Evolutionary conservation across 805 yeast species (phyloP).

Genomic region (Vanderwaltozyma yarrowii): DNA sequence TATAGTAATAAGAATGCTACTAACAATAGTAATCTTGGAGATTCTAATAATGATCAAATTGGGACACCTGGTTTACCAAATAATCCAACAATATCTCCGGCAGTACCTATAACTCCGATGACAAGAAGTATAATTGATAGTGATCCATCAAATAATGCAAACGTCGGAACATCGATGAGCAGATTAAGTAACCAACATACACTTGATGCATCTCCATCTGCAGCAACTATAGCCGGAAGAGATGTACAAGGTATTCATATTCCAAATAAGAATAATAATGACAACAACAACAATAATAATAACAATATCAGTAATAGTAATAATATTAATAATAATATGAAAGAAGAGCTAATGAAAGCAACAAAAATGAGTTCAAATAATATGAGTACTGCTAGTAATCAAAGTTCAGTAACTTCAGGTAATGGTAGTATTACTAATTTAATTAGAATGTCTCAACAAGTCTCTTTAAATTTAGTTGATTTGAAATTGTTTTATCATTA

Average conservation of each 20-base stretch:
- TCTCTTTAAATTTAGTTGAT: slow-evolving; percentile 57
- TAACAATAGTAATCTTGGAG: not conserved
- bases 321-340: too few relatives aligned
- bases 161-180: not conserved
- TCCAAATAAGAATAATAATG: too few relatives aligned
- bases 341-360: not conserved
- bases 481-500: slow-evolving; percentile 80
- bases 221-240: slow-evolving; percentile 10
- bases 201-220: slow-evolving; percentile 7
- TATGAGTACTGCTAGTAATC: not conserved
- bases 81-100: slow-evolving; percentile 21
- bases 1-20: not conserved
- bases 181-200: not conserved
- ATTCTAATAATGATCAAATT: not conserved
- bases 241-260: not conserved
- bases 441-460: slow-evolving; percentile 13
- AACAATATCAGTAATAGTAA: too few relatives aligned
- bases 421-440: slow-evolving; percentile 6
- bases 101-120: slow-evolving; percentile 19
- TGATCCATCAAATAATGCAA: not conserved
- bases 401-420: not conserved
- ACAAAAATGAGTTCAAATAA: not conserved
- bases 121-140: slow-evolving; percentile 7
- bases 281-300: too few relatives aligned
- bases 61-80: slow-evolving; percentile 1